phyloP scores from a whole-genome alignment of 768 basidiomycete species.

The Heimioporus sp. region DNA sequence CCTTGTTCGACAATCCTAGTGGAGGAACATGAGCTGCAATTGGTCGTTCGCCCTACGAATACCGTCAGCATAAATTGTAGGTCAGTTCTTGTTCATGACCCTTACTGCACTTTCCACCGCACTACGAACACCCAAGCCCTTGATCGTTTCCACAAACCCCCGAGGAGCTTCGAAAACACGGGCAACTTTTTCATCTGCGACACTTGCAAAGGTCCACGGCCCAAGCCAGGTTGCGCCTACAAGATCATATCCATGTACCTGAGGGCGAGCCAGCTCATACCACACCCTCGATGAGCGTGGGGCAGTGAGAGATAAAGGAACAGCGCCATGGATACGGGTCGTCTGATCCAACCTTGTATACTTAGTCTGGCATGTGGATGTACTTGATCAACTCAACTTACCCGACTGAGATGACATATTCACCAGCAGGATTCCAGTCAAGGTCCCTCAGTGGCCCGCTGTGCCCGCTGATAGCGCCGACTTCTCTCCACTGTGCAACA shows the following conservation, averaged over 20 bases:
- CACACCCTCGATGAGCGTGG: constrained; percentile 40
- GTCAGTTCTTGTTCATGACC: background rate
- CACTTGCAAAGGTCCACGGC: constrained; percentile 78
- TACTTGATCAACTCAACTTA: constrained; percentile 33
- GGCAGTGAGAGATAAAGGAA: constrained; percentile 21
- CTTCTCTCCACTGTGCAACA: constrained; percentile 66
- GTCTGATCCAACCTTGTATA: constrained; percentile 80
- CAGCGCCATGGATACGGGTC: constrained; percentile 78
- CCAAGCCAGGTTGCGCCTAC: constrained; percentile 75
- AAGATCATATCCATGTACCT: constrained; percentile 96
- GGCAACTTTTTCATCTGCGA: constrained; percentile 95
- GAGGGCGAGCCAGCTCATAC: constrained; percentile 91
- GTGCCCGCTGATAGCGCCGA: constrained; percentile 85
- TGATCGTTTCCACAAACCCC: constrained; percentile 68
- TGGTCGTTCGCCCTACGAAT: constrained; percentile 56
- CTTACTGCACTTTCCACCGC: constrained; percentile 52
- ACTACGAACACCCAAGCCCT: constrained; percentile 46
- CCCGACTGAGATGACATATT: constrained; percentile 86
- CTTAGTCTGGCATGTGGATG: background rate
- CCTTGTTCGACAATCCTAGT: constrained; percentile 92
- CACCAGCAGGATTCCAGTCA: constrained; percentile 83
- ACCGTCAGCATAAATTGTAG: constrained; percentile 2
- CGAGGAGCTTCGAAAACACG: constrained; percentile 91
- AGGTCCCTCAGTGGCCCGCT: constrained; percentile 75
- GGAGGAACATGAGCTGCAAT: constrained; percentile 88